Evolutionary conservation across 2,329 filamentous ascomycete species (phyloP), one percentile per base, ranked within the genome.

Genomic region (Aspergillus tubingensis): DNA sequence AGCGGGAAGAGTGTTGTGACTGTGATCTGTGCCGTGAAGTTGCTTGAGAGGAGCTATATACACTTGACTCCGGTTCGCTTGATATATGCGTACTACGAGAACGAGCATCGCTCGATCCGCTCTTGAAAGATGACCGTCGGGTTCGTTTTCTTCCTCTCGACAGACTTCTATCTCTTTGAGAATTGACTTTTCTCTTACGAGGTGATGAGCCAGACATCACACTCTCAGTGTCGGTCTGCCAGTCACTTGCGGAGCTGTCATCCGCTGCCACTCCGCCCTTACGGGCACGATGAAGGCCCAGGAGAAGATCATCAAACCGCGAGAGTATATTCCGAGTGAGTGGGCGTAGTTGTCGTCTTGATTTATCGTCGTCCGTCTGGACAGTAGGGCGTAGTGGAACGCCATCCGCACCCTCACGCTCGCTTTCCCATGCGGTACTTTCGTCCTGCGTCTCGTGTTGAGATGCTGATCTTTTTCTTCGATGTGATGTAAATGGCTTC

Each of bases 331-430:
- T 88, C n/a, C 88, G 82, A 10, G 90, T 83, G 0, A 86, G 83
- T 0, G 92, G 91, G 0, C 83, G 82, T 15, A 96, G 78, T 5
- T 96, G 79, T 1, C 76, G 72, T 60, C 83, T 80, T 0, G 91
- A 90, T 51, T 81, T 72, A 1, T 90, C 87, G 65, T 96, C 92
- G 67, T 96, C 88, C 1, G 86, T 83, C 7, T 89, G 83, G 5
- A 91, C 76, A 2, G 83, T 80, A 0, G 90, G 86, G 5, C 65
- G 68, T 39, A 71, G 63, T 10, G 67, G 44, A 3, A 38, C 41
- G 1, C 60, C 58, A 25, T 61, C 58, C 3, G 44, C 17, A 19
- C 43, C 27, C 5, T 68, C 69, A 8, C 56, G 39, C 21, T 71
- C 64, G 49, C 53, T 65, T 36, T 68, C 67, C 41, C 62, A 61